A percentile compares a stretch with the other conserved stretches of the same genome.
phyloP scores from a whole-genome alignment of 805 yeast species.

The Blastobotrys attinorum region DNA sequence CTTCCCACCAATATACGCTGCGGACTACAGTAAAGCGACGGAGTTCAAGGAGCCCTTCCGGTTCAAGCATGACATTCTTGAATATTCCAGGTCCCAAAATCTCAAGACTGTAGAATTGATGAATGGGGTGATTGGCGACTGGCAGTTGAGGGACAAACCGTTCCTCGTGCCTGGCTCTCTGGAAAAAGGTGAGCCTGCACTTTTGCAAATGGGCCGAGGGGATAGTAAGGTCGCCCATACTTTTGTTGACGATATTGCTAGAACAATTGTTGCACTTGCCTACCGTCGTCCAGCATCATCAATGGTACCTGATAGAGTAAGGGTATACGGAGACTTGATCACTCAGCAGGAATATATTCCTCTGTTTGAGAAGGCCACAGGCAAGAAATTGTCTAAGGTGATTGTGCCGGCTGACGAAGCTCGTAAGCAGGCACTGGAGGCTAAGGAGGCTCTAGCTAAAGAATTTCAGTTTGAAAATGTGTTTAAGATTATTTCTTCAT shows the following conservation, averaged over 20 bases:
- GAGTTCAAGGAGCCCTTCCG: not conserved
- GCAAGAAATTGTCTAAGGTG: not conserved
- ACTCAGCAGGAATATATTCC: slow-evolving; percentile 12
- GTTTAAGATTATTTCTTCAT: too few species aligned
- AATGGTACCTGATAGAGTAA: slow-evolving; percentile 18
- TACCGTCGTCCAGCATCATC: slow-evolving; percentile 15
- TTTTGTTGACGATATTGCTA: slow-evolving; percentile 19
- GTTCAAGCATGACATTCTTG: not conserved
- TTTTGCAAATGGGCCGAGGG: slow-evolving; percentile 10
- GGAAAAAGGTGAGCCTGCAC: slow-evolving; percentile 1
- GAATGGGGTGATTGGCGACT: slow-evolving; percentile 18
- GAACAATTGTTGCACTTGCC: slow-evolving; percentile 19
- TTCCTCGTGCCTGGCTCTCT: slow-evolving; percentile 1
- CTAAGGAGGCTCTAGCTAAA: too few species aligned
- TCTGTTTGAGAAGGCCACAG: slow-evolving; percentile 11
- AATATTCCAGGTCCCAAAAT: slow-evolving; percentile 18
- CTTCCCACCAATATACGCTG: slow-evolving; percentile 57
- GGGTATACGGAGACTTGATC: slow-evolving; percentile 13
- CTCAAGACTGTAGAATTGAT: slow-evolving; percentile 20
- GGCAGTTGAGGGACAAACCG: slow-evolving; percentile 4
- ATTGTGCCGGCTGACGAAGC: not conserved
- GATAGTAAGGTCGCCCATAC: slow-evolving; percentile 14
- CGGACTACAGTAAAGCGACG: slow-evolving; percentile 24
- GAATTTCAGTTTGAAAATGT: too few species aligned
- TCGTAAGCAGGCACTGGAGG: not conserved